phyloP scores from a whole-genome alignment of 148 eudicot species.

The Camellia lanceoleosa region DNA sequence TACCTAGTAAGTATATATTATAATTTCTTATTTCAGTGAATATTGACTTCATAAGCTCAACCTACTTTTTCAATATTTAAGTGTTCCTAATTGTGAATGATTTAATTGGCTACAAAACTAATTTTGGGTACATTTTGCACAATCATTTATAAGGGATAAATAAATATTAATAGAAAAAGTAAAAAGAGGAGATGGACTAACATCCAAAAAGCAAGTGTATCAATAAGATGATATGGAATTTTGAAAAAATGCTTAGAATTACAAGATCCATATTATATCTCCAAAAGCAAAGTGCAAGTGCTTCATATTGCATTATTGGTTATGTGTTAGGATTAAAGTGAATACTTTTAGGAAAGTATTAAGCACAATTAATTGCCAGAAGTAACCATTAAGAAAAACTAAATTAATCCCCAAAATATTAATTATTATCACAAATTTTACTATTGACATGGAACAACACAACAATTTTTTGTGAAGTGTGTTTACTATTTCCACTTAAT shows the following conservation, averaged over 20 bases:
- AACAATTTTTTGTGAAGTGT: neutral
- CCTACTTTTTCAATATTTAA: neutral
- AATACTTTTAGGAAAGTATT: neutral
- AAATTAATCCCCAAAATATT: neutral
- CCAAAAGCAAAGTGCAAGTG: neutral
- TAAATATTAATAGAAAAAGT: neutral
- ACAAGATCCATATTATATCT: neutral
- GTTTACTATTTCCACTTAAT: neutral
- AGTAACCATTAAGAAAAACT: neutral
- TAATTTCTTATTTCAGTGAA: neutral
- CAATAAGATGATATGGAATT: neutral
- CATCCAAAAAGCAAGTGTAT: neutral
- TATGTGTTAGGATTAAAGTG: neutral
- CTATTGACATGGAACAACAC: neutral
- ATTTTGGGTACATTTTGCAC: neutral
- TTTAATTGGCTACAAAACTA: neutral
- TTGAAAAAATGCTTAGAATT: neutral
- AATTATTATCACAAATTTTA: neutral
- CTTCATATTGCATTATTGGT: neutral
- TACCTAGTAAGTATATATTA: neutral
- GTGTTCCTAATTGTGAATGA: neutral
- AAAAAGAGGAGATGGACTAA: neutral
- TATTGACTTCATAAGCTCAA: neutral
- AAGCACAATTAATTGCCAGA: neutral
- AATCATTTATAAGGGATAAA: neutral